Percentiles rank a stretch among this genome's conserved stretches.
These are phyloP conservation scores for Rutidosis leptorrhynchoides DNA, from an alignment of 129 eudicot genomes.

Conservation along the genomic window DNA sequence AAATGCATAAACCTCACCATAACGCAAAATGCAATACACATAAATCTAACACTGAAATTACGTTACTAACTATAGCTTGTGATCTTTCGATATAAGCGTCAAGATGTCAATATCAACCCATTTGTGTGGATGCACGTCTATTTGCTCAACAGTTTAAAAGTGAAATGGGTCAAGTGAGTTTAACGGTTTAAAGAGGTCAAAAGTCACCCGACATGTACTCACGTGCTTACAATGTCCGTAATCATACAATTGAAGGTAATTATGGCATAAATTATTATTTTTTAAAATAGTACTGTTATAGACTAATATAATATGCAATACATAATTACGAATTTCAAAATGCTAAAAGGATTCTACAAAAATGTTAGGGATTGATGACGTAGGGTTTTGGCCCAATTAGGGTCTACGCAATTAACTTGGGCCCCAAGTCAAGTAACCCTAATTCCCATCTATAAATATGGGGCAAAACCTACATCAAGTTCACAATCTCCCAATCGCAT, in stretches of 20 bases:
- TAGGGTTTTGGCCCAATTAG: no score
- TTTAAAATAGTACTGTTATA: no score
- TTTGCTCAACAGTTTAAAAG: neutral
- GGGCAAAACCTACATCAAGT: no score
- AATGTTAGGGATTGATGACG: neutral
- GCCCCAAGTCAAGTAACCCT: no score
- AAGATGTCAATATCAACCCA: no score
- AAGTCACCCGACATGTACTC: neutral
- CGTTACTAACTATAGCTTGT: neutral
- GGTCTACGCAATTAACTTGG: no score
- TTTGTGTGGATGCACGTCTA: neutral
- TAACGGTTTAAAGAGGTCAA: neutral
- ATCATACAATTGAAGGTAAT: neutral
- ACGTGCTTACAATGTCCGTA: neutral
- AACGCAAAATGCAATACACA: neutral
- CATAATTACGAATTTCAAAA: neutral
- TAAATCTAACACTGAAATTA: neutral
- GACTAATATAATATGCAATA: no score
- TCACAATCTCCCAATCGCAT: no score
- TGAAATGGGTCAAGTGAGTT: neutral
- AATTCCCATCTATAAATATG: no score
- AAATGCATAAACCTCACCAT: neutral
- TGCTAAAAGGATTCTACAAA: neutral
- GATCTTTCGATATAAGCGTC: constrained; percentile 10
- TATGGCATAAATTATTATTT: no score